Evolutionary conservation across 768 basidiomycete species (phyloP).

Genomic region (Austroboletus festivus): DNA sequence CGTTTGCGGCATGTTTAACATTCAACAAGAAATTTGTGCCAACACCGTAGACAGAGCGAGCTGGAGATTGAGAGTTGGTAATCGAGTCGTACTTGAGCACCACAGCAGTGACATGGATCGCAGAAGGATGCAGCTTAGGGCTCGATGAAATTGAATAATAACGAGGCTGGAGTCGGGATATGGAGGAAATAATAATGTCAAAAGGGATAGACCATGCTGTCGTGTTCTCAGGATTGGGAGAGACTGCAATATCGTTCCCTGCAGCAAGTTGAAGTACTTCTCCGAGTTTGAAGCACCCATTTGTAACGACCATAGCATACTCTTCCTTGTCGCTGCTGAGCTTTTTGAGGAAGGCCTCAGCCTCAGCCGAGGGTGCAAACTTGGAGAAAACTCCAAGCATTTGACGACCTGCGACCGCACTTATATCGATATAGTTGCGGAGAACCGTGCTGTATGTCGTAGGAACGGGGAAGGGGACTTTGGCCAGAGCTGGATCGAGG

Average conservation of each 20-base stretch:
- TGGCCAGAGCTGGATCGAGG: conserved; percentile 96
- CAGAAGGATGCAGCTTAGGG: conserved; percentile 84
- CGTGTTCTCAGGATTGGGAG: conserved; percentile 69
- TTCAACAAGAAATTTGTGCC: conserved; percentile 96
- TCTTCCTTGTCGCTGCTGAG: conserved; percentile 86
- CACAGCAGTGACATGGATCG: conserved; percentile 93
- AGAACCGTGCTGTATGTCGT: conserved; percentile 93
- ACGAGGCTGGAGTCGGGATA: conserved; percentile 92
- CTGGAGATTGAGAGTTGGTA: conserved; percentile 45
- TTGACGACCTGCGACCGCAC: conserved; percentile 91
- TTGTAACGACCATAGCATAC: conserved; percentile 71
- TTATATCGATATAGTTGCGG: conserved; percentile 96
- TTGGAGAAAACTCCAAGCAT: conserved; percentile 84
- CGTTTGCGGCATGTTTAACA: conserved; percentile 72
- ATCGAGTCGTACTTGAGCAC: conserved; percentile 89
- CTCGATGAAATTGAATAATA: conserved; percentile 99
- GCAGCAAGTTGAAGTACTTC: conserved; percentile 91
- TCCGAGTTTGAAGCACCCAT: conserved; percentile 86
- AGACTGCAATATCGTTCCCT: conserved; percentile 62
- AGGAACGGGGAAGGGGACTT: conserved; percentile 97
- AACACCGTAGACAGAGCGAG: conserved; percentile 81
- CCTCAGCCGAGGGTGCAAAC: conserved; percentile 80
- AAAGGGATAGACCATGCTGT: conserved; percentile 91
- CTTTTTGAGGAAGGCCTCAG: conserved; percentile 67
- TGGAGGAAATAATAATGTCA: conserved; percentile 91